phyloP scores from a whole-genome alignment of 805 yeast genomes.

The Metschnikowia continentalis region DNA sequence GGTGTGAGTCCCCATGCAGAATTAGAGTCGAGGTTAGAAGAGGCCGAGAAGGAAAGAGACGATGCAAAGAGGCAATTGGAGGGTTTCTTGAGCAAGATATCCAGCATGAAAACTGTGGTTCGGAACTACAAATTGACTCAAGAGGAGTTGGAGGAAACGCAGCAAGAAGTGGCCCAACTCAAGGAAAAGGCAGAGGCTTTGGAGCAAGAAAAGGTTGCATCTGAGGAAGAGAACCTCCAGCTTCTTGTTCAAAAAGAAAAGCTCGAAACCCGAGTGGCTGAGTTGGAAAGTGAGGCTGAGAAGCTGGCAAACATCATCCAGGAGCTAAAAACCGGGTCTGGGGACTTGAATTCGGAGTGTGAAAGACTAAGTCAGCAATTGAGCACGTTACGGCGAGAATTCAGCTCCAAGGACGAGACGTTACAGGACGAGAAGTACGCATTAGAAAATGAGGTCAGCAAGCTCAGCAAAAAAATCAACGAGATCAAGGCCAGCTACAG shows the following conservation, averaged over 20 bases:
- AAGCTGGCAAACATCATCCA: conserved; percentile 18
- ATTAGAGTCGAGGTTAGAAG: conserved; percentile 6
- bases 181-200: conserved; percentile 21
- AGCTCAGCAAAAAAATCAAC: conserved; percentile 36
- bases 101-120: conserved; percentile 72
- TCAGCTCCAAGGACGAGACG: conserved; percentile 30
- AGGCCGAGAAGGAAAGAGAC: conserved; percentile 44
- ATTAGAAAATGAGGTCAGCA: conserved; percentile 36
- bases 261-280: conserved; percentile 39
- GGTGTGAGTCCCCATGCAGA: neutral
- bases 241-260: conserved; percentile 36
- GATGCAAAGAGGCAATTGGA: conserved; percentile 58
- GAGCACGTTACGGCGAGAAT: conserved; percentile 34
- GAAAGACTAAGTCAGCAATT: conserved; percentile 44
- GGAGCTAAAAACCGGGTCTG: conserved; percentile 21
- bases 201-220: conserved; percentile 27
- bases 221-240: conserved; percentile 4
- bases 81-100: conserved; percentile 54
- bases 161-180: conserved; percentile 6
- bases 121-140: conserved; percentile 70
- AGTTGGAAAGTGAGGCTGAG: conserved; percentile 8
- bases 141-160: conserved; percentile 47
- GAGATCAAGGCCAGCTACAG: conserved; percentile 39
- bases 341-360: conserved; percentile 50
- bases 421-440: conserved; percentile 38